phyloP scores from a whole-genome alignment of 306 rosid species.

The Citrullus amarus region DNA sequence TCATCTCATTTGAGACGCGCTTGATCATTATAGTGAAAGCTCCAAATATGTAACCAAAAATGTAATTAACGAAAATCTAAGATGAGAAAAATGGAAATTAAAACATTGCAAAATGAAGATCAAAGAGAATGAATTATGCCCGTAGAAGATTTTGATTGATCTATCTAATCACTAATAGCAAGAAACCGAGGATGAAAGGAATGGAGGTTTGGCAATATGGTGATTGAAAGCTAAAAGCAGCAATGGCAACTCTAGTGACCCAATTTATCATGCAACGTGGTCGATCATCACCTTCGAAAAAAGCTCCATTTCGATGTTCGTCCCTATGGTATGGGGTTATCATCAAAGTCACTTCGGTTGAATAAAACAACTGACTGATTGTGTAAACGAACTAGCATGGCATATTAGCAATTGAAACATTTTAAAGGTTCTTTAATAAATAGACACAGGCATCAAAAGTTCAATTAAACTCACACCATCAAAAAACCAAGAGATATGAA shows the following conservation, averaged over 20 bases:
- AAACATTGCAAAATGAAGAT: neutral
- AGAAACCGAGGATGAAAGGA: neutral
- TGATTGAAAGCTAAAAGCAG: neutral
- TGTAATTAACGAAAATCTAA: too few relatives aligned
- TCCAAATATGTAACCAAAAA: too few relatives aligned
- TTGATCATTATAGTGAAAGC: too few relatives aligned
- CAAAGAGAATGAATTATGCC: neutral
- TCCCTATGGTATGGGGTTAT: conserved; percentile 35
- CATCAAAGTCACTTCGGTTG: conserved; percentile 82
- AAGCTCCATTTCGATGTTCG: conserved; percentile 47
- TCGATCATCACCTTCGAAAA: conserved; percentile 73
- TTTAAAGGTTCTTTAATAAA: neutral
- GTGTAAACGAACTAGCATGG: neutral
- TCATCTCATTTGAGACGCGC: too few relatives aligned
- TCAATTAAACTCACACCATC: neutral
- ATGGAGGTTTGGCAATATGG: too few relatives aligned
- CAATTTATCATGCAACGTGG: conserved; percentile 45
- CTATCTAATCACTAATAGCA: neutral
- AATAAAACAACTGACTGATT: conserved; percentile 29
- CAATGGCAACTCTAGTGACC: too few relatives aligned
- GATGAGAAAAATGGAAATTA: neutral
- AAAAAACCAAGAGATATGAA: neutral
- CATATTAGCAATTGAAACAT: neutral
- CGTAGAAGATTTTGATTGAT: neutral
- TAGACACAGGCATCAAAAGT: neutral